Conservation (phyloP, 108 stramenopile species). For the Fistulifera solaris region DNA sequence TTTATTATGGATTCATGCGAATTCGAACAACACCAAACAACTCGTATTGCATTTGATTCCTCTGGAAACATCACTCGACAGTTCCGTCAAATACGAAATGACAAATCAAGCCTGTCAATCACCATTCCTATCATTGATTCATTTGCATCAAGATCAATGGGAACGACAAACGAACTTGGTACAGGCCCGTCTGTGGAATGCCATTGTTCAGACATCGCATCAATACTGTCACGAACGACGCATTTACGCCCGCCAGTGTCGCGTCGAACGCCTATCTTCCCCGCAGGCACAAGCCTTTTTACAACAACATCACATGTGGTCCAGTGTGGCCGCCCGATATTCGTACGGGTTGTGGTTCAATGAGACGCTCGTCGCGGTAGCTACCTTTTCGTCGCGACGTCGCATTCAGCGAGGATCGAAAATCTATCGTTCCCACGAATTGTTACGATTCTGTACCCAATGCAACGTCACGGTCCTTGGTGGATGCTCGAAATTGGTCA, state of each 20-base stretch:
- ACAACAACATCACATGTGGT: constrained; percentile 57
- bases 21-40: too few relatives aligned
- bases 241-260: constrained; percentile 50
- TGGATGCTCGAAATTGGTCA: constrained; percentile 46
- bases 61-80: too few relatives aligned
- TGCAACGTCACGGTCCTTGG: constrained; percentile 41
- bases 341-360: constrained; percentile 43
- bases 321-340: constrained; percentile 43
- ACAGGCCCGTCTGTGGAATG: constrained; percentile 29
- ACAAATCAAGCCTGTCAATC: constrained; percentile 2
- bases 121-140: constrained; percentile 21
- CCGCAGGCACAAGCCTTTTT: constrained; percentile 40
- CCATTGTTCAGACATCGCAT: constrained; percentile 17
- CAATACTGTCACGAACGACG: constrained; percentile 12
- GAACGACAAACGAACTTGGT: constrained; percentile 31
- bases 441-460: constrained; percentile 53
- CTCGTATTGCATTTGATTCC: too few relatives aligned
- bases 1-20: too few relatives aligned
- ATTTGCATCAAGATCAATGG: constrained; percentile 73
- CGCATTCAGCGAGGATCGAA: constrained; percentile 19
- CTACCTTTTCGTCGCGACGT: constrained; percentile 45
- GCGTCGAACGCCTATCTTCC: constrained; percentile 21
- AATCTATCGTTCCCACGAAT: constrained; percentile 37
- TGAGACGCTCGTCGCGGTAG: constrained; percentile 42
- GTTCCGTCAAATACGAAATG: background rate